phyloP scores from a whole-genome alignment of 1,284 basidiomycete species.

The Marasmius sp. region DNA sequence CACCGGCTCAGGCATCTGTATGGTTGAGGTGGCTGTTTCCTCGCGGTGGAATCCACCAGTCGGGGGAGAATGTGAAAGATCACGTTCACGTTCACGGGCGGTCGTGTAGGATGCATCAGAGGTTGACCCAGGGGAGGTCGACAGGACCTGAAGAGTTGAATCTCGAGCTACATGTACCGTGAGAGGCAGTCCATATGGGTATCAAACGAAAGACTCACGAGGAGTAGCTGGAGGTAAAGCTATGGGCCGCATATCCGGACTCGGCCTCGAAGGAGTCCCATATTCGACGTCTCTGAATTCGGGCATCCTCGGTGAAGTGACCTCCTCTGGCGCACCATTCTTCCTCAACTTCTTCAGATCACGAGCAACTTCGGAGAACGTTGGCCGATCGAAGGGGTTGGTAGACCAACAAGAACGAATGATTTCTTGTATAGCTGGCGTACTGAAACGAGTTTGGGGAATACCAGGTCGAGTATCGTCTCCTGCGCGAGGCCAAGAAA shows the following conservation, averaged over 20 bases:
- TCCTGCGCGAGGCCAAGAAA: constrained; percentile 39
- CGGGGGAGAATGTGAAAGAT: constrained; percentile 1
- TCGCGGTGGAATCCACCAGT: background rate
- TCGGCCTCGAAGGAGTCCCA: constrained; percentile 20
- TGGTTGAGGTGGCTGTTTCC: constrained; percentile 19
- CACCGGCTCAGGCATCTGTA: constrained; percentile 26
- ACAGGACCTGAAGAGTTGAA: background rate
- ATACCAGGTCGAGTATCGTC: constrained; percentile 55
- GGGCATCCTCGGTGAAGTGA: constrained; percentile 25
- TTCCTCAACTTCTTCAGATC: constrained; percentile 38
- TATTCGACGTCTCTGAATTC: constrained; percentile 18
- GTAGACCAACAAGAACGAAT: constrained; percentile 51
- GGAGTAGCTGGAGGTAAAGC: constrained; percentile 24
- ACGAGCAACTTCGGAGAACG: constrained; percentile 44
- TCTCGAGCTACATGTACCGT: background rate
- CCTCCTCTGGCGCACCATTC: constrained; percentile 17
- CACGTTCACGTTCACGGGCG: background rate
- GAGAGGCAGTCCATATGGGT: background rate
- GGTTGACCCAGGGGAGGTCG: background rate
- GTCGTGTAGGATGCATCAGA: background rate
- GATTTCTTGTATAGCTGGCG: constrained; percentile 33
- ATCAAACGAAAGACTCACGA: background rate
- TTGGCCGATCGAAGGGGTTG: constrained; percentile 43
- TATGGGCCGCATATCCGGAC: constrained; percentile 38
- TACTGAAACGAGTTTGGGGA: constrained; percentile 32